A percentile compares a stretch with the other conserved stretches of the same genome.
phyloP scores from a whole-genome alignment of 1,284 basidiomycete species.

The Pisolithus thermaeus region DNA sequence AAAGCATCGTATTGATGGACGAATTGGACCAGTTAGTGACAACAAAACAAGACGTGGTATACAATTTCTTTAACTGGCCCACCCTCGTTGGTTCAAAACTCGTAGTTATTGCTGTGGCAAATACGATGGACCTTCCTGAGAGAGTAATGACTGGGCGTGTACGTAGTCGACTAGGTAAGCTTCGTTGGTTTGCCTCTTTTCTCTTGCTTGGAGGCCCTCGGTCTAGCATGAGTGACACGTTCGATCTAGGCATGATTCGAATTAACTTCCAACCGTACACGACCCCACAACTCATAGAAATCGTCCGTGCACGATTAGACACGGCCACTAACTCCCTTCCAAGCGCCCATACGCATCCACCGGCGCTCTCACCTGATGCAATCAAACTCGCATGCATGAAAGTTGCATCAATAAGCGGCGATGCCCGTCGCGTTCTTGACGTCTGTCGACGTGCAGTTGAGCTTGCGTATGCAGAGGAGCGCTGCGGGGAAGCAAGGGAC shows the following conservation, averaged over 20 bases:
- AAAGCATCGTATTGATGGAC: slow-evolving; percentile 94
- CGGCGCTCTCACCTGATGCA: slow-evolving; percentile 72
- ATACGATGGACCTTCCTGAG: slow-evolving; percentile 98
- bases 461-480: slow-evolving; percentile 49
- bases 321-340: slow-evolving; percentile 46
- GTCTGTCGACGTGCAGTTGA: slow-evolving; percentile 89
- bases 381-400: slow-evolving; percentile 89
- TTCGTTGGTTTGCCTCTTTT: background rate
- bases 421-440: slow-evolving; percentile 90
- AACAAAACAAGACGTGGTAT: slow-evolving; percentile 94
- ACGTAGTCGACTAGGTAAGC: slow-evolving; percentile 81
- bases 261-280: slow-evolving; percentile 95
- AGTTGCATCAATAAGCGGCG: slow-evolving; percentile 90
- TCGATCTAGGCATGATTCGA: slow-evolving; percentile 75
- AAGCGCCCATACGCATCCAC: slow-evolving; percentile 24
- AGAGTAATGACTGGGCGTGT: slow-evolving; percentile 90
- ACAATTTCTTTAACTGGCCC: slow-evolving; percentile 99
- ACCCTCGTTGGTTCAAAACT: slow-evolving; percentile 82
- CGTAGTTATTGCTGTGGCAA: slow-evolving; percentile 95
- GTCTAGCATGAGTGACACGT: background rate
- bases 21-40: slow-evolving; percentile 97
- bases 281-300: slow-evolving; percentile 75
- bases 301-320: slow-evolving; percentile 76
- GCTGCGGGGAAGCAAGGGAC: slow-evolving; percentile 65
- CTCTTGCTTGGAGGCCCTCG: background rate